A percentile compares a stretch with the other conserved stretches of the same genome.
Evolutionary conservation across 2,329 filamentous ascomycete species (phyloP).

Genomic region (Zalaria sp.): DNA sequence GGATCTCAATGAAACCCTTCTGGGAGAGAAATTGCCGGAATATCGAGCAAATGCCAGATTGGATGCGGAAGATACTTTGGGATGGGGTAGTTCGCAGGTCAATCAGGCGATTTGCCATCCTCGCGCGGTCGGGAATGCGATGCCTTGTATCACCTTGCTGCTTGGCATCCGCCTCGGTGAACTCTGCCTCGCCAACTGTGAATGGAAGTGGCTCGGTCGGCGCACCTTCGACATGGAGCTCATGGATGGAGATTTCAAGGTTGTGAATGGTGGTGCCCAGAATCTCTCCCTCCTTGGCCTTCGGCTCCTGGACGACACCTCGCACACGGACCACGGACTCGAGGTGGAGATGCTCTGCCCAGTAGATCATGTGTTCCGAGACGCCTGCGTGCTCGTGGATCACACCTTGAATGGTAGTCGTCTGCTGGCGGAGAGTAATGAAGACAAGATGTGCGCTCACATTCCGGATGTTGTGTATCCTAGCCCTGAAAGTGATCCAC

Average conservation of each 20-base stretch:
- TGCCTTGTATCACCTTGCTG: slow-evolving; percentile 41
- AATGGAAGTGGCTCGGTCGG: slow-evolving; percentile 51
- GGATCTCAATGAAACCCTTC: slow-evolving; percentile 78
- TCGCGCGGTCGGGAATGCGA: slow-evolving; percentile 57
- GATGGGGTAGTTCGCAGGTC: slow-evolving; percentile 77
- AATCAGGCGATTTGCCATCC: slow-evolving; percentile 65
- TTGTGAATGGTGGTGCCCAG: slow-evolving; percentile 62
- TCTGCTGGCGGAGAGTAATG: slow-evolving; percentile 72
- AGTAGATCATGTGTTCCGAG: slow-evolving; percentile 66
- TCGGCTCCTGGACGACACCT: slow-evolving; percentile 58
- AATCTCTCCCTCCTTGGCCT: slow-evolving; percentile 50
- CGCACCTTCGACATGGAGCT: slow-evolving; percentile 47
- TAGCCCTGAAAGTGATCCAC: slow-evolving; percentile 52
- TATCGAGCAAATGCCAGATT: slow-evolving; percentile 63
- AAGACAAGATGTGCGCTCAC: slow-evolving; percentile 76
- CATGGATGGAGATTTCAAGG: slow-evolving; percentile 59
- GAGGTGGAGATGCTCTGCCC: slow-evolving; percentile 68
- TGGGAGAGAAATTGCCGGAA: slow-evolving; percentile 66
- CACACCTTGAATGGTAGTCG: slow-evolving; percentile 72
- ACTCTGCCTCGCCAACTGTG: slow-evolving; percentile 56
- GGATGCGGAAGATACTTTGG: slow-evolving; percentile 77
- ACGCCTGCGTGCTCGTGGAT: slow-evolving; percentile 49
- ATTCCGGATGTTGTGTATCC: slow-evolving; percentile 65
- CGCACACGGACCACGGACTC: slow-evolving; percentile 68
- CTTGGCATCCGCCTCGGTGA: slow-evolving; percentile 42